A percentile compares a stretch with the other conserved stretches of the same genome.
Evolutionary conservation across 768 basidiomycete species (phyloP).

Genomic region (Pulveroboletus sp.): DNA sequence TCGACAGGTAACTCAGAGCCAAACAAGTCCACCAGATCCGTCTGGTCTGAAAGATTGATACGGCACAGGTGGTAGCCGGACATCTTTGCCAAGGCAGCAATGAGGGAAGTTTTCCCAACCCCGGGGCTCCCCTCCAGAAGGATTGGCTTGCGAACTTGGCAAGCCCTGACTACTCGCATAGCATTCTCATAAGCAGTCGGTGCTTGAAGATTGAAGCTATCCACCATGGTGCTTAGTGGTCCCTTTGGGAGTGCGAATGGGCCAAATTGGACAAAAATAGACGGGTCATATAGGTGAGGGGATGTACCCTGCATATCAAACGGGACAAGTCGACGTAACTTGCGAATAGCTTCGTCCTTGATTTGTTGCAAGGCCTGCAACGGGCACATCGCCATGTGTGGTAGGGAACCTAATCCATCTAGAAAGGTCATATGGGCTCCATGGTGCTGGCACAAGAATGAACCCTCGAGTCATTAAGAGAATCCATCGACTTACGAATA

Average conservation of each 20-base stretch:
- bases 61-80: conserved; percentile 78
- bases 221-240: conserved; percentile 28
- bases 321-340: conserved; percentile 57
- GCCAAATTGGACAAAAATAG: conserved; percentile 54
- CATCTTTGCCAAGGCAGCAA: conserved; percentile 79
- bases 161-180: conserved; percentile 83
- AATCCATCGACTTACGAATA: conserved; percentile 56
- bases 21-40: conserved; percentile 92
- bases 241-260: conserved; percentile 71
- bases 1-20: conserved; percentile 95
- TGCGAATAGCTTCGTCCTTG: conserved; percentile 49
- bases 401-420: conserved; percentile 80
- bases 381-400: conserved; percentile 66
- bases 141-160: conserved; percentile 86
- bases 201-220: conserved; percentile 74
- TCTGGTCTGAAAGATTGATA: conserved; percentile 98
- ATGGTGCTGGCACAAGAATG: conserved; percentile 59
- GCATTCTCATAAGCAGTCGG: conserved; percentile 88
- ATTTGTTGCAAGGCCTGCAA: conserved; percentile 53
- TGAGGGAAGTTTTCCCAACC: conserved; percentile 93
- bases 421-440: conserved; percentile 90
- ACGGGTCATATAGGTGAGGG: conserved; percentile 30
- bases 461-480: conserved; percentile 2
- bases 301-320: conserved; percentile 26
- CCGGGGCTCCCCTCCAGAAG: conserved; percentile 97